Percentiles rank a stretch among this genome's conserved stretches.
These are phyloP conservation scores for Coriaria nepalensis DNA, from an alignment of 306 rosid species.

Conservation along the genomic window DNA sequence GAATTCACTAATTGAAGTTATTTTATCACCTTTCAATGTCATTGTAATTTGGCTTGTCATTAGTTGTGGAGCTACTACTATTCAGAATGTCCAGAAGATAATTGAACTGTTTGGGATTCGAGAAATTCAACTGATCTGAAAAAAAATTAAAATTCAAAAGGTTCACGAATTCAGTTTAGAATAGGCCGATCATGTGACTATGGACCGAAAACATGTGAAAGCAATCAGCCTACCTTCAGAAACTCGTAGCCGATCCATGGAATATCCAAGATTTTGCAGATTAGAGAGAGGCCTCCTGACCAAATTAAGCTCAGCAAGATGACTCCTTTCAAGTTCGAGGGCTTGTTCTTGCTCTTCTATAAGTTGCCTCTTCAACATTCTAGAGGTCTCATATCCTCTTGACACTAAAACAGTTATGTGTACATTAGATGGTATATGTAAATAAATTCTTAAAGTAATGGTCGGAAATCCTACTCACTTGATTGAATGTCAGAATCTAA, in stretches of 20 bases:
- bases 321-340: slow-evolving; percentile 36
- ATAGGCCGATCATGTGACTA: neutral
- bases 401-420: slow-evolving; percentile 22
- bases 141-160: neutral
- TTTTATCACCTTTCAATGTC: slow-evolving; percentile 42
- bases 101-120: slow-evolving; percentile 22
- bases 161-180: neutral
- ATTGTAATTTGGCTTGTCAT: slow-evolving; percentile 22
- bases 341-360: slow-evolving; percentile 38
- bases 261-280: slow-evolving; percentile 25
- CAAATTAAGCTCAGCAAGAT: slow-evolving; percentile 29
- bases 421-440: neutral
- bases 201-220: neutral
- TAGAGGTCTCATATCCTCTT: slow-evolving; percentile 27
- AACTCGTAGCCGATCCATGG: slow-evolving; percentile 24
- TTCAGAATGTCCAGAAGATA: slow-evolving; percentile 20
- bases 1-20: too few species aligned
- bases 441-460: neutral
- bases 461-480: slow-evolving; percentile 35
- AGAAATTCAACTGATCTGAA: slow-evolving; percentile 34
- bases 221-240: slow-evolving; percentile 22
- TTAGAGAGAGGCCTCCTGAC: slow-evolving; percentile 13
- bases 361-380: slow-evolving; percentile 35
- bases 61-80: slow-evolving; percentile 21
- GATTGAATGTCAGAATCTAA: slow-evolving; percentile 34